Base-by-base conservation (phyloP, 148 eudicot species). In the Camellia granthamiana region DNA sequence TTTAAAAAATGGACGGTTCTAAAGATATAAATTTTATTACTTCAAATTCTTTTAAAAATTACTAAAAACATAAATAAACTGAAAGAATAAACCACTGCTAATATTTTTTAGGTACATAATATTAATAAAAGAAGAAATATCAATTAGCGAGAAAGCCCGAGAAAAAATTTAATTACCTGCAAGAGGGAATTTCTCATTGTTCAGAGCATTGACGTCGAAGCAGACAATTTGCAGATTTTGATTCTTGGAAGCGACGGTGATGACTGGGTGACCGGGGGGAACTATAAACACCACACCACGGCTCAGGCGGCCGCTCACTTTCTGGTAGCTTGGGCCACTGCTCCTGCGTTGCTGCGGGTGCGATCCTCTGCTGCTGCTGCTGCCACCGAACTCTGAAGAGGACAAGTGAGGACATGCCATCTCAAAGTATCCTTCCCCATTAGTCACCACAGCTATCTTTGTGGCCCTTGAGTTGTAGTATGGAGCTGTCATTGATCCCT, bases 321-420 rank as follows among this genome's bases (percentile, higher is more conserved):
- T 88, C 83, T 83, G 65, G 83, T 93, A 93, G 44, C 78, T 84
- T 76, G 90, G 81, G 81, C 81, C 2, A 55, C 14, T 65, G 60
- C 14, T 65, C 64, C 79, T 62, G 47, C 84, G 81, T 52, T 79
- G 83, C 61, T 75, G 30, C 30, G 30, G 38, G 63, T 47, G 66
- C 41, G 52, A 72, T 62, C 78, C 77, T 58, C 3, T 55, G 56
- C 54, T 67, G 68, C 56, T 46, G 46, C 43, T 49, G 2, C 56
- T 3, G 14, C 71, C 38, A 5, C 74, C 56, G 30, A 30, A 64
- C 76, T 79, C 81, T 0, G 79, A 66, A 1, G 75, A 69, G 30
- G 93, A 59, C 10, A 87, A 76, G 80, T 90, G 98, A 3, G 98
- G 97, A 61, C 97, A 93, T 14, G 97, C 93, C 92, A 95, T 93